Base-by-base conservation (phyloP, 2,329 filamentous ascomycete species). In the Chaetomium globosum region DNA sequence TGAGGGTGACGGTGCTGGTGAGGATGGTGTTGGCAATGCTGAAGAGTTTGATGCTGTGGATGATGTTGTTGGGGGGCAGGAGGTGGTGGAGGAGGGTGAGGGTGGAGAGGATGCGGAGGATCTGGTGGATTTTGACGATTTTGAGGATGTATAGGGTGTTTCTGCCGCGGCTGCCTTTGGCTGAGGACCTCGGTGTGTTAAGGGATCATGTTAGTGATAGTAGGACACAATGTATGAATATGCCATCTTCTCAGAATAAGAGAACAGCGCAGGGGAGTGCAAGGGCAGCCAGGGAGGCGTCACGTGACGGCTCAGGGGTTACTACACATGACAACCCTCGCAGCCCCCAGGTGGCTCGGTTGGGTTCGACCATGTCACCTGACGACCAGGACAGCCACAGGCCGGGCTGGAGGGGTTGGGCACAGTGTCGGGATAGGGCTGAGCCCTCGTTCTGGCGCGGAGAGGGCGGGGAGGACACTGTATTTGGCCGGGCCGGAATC, bases 351-450 rank as follows among this genome's bases (percentile, higher is more conserved):
- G 31, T n/a, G 19, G 26, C 26, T 43, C 52, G 57, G 36, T 71
- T 70, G 65, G 65, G 68, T 70, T 72, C 61, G 65, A 70, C 57
- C 61, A 66, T 66, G 55, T 68, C 75, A 77, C 75, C 73, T 76
- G 75, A 77, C 68, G 61, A 57, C 66, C 49, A 57, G 54, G 54
- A 23, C 26, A 51, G 39, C 36, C 19, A 30, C 3, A 31, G 46
- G 10, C 9, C n/a, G 61, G 19, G 13, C 19, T 43, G 12, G 51
- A 10, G 13, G 33, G n/a, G 16, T n/a, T 10, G 28, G 33, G 48
- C 52, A 61, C 62, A 65, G 62, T 65, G 59, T 39, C 46, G 30
- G 10, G 21, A 23, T 16, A 23, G 9, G 23, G 9, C 4, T 21
- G n/a, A n/a, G 21, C n/a, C 53, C 10, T 19, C 46, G 46, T 12